Conservation (phyloP, 345 rosid genomes). For the Hypericum perforatum region DNA sequence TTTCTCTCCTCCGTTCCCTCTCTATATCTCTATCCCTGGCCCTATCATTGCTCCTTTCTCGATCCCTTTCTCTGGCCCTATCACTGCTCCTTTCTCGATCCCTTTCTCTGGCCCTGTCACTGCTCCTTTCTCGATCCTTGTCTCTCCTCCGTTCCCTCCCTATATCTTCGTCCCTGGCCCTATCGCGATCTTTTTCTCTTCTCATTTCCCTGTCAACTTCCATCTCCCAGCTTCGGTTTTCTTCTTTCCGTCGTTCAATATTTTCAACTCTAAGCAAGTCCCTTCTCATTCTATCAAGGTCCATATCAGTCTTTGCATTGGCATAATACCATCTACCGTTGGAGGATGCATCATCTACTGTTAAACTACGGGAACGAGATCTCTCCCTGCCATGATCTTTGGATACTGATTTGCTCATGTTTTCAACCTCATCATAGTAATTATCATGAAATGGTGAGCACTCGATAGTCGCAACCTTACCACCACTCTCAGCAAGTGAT, state of each 20-base stretch:
- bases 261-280: slow-evolving; percentile 10
- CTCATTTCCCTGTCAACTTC: no score
- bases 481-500: slow-evolving; percentile 29
- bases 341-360: slow-evolving; percentile 33
- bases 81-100: slow-evolving; percentile 21
- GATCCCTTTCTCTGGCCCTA: slow-evolving; percentile 13
- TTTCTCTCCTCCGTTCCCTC: no score
- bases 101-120: slow-evolving; percentile 20
- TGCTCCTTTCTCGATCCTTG: slow-evolving; percentile 25
- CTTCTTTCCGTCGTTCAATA: no score
- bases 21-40: no score
- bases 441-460: slow-evolving; percentile 30
- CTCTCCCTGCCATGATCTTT: slow-evolving; percentile 40
- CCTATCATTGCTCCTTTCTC: slow-evolving; percentile 6
- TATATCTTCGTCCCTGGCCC: slow-evolving; percentile 15
- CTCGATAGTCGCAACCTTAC: slow-evolving; percentile 17
- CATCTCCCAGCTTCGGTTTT: no score
- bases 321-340: slow-evolving; percentile 24
- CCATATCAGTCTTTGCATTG: slow-evolving; percentile 21
- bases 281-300: slow-evolving; percentile 28
- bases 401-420: slow-evolving; percentile 40
- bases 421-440: slow-evolving; percentile 25
- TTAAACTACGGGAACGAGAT: slow-evolving; percentile 36
- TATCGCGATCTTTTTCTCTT: no score
- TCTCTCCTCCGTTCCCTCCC: slow-evolving; percentile 28